Evolutionary conservation across 2,329 filamentous ascomycete species (phyloP).

Genomic region (Cladobotryum mycophilum): DNA sequence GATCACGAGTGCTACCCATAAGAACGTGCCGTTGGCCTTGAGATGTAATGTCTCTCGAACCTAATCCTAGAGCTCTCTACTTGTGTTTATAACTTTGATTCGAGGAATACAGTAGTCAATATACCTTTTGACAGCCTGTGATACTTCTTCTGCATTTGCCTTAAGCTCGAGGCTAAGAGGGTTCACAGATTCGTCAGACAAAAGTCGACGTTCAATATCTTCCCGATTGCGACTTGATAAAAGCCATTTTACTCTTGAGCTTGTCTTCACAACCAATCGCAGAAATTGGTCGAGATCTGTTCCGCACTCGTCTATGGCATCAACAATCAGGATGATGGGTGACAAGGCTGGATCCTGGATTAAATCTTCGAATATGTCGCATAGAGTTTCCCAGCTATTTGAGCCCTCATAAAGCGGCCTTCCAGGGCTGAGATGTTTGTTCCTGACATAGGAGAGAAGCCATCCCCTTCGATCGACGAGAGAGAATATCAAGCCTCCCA

Average conservation of each 20-base stretch:
- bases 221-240: conserved; percentile 3
- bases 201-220: background rate
- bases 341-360: conserved; percentile 28
- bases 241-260: background rate
- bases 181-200: too few species aligned
- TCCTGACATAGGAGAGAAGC: conserved; percentile 28
- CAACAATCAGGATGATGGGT: conserved; percentile 22
- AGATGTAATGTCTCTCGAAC: too few species aligned
- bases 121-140: too few species aligned
- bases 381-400: conserved; percentile 31
- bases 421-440: conserved; percentile 20
- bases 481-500: conserved; percentile 37
- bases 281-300: conserved; percentile 30
- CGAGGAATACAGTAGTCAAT: too few species aligned
- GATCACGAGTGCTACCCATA: too few species aligned
- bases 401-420: conserved; percentile 32
- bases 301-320: conserved; percentile 39
- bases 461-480: conserved; percentile 27
- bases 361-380: conserved; percentile 26
- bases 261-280: conserved; percentile 25
- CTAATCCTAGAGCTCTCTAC: too few species aligned
- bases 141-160: too few species aligned
- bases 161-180: too few species aligned
- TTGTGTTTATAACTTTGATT: too few species aligned
- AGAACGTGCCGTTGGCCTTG: too few species aligned